Conservation (phyloP, 768 basidiomycete genomes). For the Boletus insuetus region DNA sequence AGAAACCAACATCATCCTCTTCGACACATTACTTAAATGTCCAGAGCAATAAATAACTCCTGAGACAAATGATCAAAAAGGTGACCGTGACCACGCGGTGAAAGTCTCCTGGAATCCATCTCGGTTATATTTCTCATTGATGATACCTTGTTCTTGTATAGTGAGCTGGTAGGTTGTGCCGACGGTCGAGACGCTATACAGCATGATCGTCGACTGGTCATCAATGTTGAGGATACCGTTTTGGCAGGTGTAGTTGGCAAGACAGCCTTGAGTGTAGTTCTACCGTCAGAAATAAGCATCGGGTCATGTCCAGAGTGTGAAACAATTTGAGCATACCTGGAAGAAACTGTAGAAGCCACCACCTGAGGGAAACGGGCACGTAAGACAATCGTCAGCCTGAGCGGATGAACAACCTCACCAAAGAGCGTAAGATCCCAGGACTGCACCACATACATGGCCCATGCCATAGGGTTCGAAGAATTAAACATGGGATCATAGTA, state of each 20-base stretch:
- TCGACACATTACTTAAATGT: neutral
- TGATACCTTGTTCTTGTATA: conserved; percentile 34
- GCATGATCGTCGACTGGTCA: conserved; percentile 36
- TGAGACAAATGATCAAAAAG: conserved; percentile 14
- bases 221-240: conserved; percentile 42
- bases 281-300: conserved; percentile 17
- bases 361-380: conserved; percentile 24
- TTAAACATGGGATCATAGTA: conserved; percentile 41
- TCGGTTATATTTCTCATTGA: conserved; percentile 35
- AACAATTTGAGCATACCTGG: conserved; percentile 29
- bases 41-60: no score
- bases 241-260: conserved; percentile 40
- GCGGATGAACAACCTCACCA: conserved; percentile 26
- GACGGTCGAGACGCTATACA: conserved; percentile 50
- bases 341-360: conserved; percentile 55
- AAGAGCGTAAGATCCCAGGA: conserved; percentile 46
- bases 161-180: conserved; percentile 43
- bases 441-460: conserved; percentile 41
- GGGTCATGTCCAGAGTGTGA: neutral
- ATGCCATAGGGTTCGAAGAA: conserved; percentile 34
- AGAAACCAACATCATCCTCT: neutral
- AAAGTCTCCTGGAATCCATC: conserved; percentile 47
- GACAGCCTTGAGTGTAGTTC: conserved; percentile 42
- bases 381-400: neutral
- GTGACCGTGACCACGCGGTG: conserved; percentile 36